Percentiles rank a stretch among this genome's conserved stretches.
These are phyloP conservation scores for Pseudotsuga menziesii DNA, from an alignment of 75 land plant species.

Conservation along the genomic window DNA sequence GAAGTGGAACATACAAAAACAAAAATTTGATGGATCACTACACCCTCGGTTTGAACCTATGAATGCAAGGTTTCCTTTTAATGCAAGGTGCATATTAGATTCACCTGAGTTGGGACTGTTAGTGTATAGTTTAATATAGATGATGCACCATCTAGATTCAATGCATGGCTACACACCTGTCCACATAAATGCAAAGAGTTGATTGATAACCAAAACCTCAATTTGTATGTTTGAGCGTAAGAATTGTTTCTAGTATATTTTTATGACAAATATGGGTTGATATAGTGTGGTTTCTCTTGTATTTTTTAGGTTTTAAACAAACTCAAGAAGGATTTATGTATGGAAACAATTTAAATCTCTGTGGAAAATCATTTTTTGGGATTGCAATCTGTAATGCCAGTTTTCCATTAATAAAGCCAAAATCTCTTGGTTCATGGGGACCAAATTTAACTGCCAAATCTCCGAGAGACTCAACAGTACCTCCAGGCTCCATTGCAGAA, in stretches of 20 bases:
- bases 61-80: too few species aligned
- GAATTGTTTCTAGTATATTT: not conserved
- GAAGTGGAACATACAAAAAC: too few species aligned
- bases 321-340: conserved; percentile 55
- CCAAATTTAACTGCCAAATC: not conserved
- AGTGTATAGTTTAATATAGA: too few species aligned
- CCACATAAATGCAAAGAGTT: too few species aligned
- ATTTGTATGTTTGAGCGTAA: too few species aligned
- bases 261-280: not conserved
- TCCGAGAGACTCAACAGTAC: not conserved
- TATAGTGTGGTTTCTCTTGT: not conserved
- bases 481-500: conserved; percentile 12
- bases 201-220: too few species aligned
- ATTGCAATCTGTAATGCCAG: conserved; percentile 32
- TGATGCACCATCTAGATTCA: too few species aligned
- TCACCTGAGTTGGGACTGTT: too few species aligned
- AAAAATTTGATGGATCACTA: too few species aligned
- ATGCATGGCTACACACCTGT: too few species aligned
- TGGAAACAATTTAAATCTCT: conserved; percentile 73
- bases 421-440: conserved; percentile 27
- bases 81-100: too few species aligned
- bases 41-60: too few species aligned
- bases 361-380: conserved; percentile 43
- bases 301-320: conserved; percentile 51
- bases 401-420: conserved; percentile 15